Base-by-base conservation (phyloP, 768 basidiomycete genomes). In the Harrya chromipes region DNA sequence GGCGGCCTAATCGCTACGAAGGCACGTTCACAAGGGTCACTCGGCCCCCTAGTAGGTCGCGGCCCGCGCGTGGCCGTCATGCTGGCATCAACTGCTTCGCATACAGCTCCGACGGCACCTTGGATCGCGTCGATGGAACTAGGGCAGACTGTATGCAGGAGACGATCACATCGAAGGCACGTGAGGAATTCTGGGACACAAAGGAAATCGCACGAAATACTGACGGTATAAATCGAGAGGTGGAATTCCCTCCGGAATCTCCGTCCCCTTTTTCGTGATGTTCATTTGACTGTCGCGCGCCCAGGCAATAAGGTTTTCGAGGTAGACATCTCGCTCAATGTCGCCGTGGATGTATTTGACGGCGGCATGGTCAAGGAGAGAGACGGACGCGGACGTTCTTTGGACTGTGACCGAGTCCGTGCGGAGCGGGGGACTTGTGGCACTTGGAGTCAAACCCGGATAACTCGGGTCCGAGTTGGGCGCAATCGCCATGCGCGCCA, bases 1-100 rank as follows among this genome's bases (percentile, higher is more conserved):
- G 94, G 94, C 0, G 94, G 94, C 43, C 94, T 72, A 17, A 97
- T 78, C 0, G 83, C 85, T 10, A 90, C 91, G 65, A 97, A 97
- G 0, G 88, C 90, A 8, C 70, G 58, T 72, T 50, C 70, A 45
- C 34, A 67, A 38, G 33, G 57, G 55, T 41, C 44, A 9, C 49
- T 50, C 10, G 27, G 43, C 46, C 36, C 50, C 17, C 21, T 36
- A 19, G 56, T 33, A 5, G 54, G 43, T 6, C 67, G 35, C 5
- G 56, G 51, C 2, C 67, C 24, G 5, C 50, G 54, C 20, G 59
- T 61, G 58, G 26, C 53, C 16, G 59, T 38, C 10, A 85, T 55
- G 14, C 93, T 78, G 1, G 66, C 68, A 49, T 97, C 93, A 0
- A 97, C 85, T 0, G 92, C 93, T 68, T 95, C 86, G 65, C 90